Evolutionary conservation across 176 grass and related monocot genomes (phyloP), one percentile per base, ranked within the genome.

Genomic region (Zizania latifolia): DNA sequence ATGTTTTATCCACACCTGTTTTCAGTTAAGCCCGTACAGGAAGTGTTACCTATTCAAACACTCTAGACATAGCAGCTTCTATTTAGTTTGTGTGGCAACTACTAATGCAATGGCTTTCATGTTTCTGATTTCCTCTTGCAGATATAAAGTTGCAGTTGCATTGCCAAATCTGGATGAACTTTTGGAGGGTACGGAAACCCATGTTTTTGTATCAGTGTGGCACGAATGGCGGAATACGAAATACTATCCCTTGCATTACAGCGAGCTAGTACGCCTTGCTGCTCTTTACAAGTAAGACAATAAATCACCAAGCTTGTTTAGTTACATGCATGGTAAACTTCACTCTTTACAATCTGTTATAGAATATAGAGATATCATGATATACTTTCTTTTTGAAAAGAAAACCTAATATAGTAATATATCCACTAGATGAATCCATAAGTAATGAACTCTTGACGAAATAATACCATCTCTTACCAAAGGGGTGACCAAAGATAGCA

Each of bases 211-310:
- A 76, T 90, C 91, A 30, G 72, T 90, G 30, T 99, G 91, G 95
- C 90, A 90, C 71, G 89, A 94, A 76, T 99, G 95, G 95, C 78
- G 89, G 58, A 89, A 99, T 68, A 94, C 91, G 70, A 84, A 82
- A 77, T 24, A 94, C 65, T 94, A 92, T 34, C 84, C 92, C 1
- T 78, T 94, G 60, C 91, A 99, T 75, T 99, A 94, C 82, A 94
- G 95, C 80, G 95, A 99, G 72, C 79, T 99, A 62, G 73, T 99
- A 65, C 95, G 95, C 70, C 91, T 99, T 59, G 95, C 95, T 75
- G 89, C 86, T 79, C 85, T 99, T 62, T 99, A 92, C 86, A 99
- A 89, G 95, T 99, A 87, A 99, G 86, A 68, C 8, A 40, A 73
- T 31, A 22, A 32, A 60, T 24, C 5, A 62, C 56, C 24, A 46